phyloP scores from a whole-genome alignment of 306 rosid species.

The Quillaja saponaria region DNA sequence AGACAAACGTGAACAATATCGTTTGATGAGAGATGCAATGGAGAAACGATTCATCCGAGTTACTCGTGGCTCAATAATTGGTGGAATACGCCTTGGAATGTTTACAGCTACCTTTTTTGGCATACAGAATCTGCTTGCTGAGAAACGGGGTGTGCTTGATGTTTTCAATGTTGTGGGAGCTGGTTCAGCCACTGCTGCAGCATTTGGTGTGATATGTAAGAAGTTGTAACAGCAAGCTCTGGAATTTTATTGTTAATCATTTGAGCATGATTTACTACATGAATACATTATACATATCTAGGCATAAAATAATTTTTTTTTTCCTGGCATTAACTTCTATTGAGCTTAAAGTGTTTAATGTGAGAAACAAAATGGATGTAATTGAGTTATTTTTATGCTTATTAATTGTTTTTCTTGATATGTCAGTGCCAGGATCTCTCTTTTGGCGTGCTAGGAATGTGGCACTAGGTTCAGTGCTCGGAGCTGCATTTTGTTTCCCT shows the following conservation, averaged over 20 bases:
- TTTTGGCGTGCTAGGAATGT: slow-evolving; percentile 87
- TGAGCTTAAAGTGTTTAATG: slow-evolving; percentile 16
- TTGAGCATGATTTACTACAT: slow-evolving; percentile 7
- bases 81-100: slow-evolving; percentile 90
- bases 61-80: slow-evolving; percentile 76
- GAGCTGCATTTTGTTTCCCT: slow-evolving; percentile 88
- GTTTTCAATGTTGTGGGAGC: slow-evolving; percentile 86
- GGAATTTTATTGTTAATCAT: slow-evolving; percentile 13
- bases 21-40: slow-evolving; percentile 66
- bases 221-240: slow-evolving; percentile 23
- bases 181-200: slow-evolving; percentile 93
- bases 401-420: slow-evolving; percentile 23
- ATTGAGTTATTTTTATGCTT: slow-evolving; percentile 14
- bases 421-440: slow-evolving; percentile 84
- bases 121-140: slow-evolving; percentile 78
- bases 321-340: slow-evolving; percentile 2
- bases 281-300: slow-evolving; percentile 7
- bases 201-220: slow-evolving; percentile 88
- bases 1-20: slow-evolving; percentile 88
- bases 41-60: slow-evolving; percentile 90
- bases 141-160: slow-evolving; percentile 83
- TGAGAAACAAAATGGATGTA: too few relatives aligned
- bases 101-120: slow-evolving; percentile 82
- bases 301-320: background rate
- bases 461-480: slow-evolving; percentile 73